Evolutionary conservation across 2,329 filamentous ascomycete species (phyloP).

Genomic region (Apiospora aurea): DNA sequence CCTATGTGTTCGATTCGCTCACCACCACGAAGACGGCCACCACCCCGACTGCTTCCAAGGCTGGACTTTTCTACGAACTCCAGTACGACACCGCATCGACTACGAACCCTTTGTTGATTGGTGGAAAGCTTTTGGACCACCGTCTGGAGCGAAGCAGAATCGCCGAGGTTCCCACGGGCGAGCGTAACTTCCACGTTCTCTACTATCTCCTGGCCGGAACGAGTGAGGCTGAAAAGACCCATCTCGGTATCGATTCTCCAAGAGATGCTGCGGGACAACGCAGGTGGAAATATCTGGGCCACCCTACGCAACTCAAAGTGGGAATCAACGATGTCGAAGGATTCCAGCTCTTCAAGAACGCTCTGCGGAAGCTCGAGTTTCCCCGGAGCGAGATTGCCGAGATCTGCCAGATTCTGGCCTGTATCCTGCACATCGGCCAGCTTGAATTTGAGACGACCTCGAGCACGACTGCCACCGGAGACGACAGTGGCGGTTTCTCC

Average conservation of each 20-base stretch:
- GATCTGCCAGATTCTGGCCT: constrained; percentile 92
- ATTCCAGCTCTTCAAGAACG: constrained; percentile 97
- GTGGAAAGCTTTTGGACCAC: constrained; percentile 94
- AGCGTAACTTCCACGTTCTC: constrained; percentile 93
- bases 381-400: constrained; percentile 92
- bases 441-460: constrained; percentile 88
- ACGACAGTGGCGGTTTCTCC: constrained; percentile 95
- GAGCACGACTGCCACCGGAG: constrained; percentile 78
- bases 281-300: constrained; percentile 94
- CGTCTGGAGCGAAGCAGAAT: constrained; percentile 91
- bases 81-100: constrained; percentile 93
- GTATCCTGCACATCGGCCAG: constrained; percentile 96
- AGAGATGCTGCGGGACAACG: constrained; percentile 63
- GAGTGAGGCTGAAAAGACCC: constrained; percentile 85
- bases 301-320: constrained; percentile 95
- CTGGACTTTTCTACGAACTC: constrained; percentile 92
- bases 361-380: constrained; percentile 92
- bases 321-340: constrained; percentile 96
- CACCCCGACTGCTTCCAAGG: constrained; percentile 93
- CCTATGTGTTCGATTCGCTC: constrained; percentile 94
- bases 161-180: constrained; percentile 89
- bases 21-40: constrained; percentile 98
- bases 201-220: constrained; percentile 96
- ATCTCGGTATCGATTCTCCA: constrained; percentile 69
- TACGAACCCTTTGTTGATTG: constrained; percentile 85